phyloP scores from a whole-genome alignment of 495 filamentous ascomycete genomes.

The Penicillium alfredii region DNA sequence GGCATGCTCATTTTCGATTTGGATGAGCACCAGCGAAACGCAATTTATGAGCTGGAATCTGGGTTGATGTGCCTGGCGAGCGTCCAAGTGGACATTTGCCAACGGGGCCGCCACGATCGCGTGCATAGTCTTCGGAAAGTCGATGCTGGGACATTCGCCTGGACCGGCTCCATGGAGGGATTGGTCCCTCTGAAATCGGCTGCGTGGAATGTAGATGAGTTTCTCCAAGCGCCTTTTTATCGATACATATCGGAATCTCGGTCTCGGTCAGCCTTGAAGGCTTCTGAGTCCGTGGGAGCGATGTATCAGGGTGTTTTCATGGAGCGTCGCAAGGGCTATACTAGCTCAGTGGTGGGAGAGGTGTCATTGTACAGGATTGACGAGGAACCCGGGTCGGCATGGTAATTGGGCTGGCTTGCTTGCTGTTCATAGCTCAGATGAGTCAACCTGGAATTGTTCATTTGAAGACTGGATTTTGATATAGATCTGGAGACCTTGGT shows the following conservation, averaged over 20 bases:
- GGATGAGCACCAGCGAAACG: slow-evolving; percentile 16
- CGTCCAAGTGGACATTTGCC: slow-evolving; percentile 18
- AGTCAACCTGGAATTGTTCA: too few species aligned
- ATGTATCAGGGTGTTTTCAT: too few species aligned
- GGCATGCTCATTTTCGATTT: slow-evolving; percentile 28
- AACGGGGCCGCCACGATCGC: slow-evolving; percentile 2
- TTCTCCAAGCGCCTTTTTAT: slow-evolving; percentile 18
- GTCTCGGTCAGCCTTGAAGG: too few species aligned
- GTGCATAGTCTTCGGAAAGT: slow-evolving; percentile 10
- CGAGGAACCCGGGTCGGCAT: too few species aligned
- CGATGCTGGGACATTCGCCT: slow-evolving; percentile 21
- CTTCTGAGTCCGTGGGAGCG: too few species aligned
- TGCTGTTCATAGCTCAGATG: too few species aligned
- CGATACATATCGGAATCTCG: slow-evolving; percentile 14
- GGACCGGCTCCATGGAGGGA: slow-evolving; percentile 8
- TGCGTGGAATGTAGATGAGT: slow-evolving; percentile 16
- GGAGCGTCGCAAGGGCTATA: too few species aligned
- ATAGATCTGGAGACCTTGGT: too few species aligned
- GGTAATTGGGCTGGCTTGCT: too few species aligned
- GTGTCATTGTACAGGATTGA: too few species aligned
- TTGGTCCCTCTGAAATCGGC: slow-evolving; percentile 9
- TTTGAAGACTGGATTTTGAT: too few species aligned
- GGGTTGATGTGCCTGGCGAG: slow-evolving; percentile 15
- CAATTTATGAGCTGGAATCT: slow-evolving; percentile 21
- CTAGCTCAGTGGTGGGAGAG: too few species aligned